Percentiles rank a stretch among this genome's conserved stretches.
phyloP scores from a whole-genome alignment of 2,329 filamentous ascomycete genomes.

The Lasiodiplodia sp. region DNA sequence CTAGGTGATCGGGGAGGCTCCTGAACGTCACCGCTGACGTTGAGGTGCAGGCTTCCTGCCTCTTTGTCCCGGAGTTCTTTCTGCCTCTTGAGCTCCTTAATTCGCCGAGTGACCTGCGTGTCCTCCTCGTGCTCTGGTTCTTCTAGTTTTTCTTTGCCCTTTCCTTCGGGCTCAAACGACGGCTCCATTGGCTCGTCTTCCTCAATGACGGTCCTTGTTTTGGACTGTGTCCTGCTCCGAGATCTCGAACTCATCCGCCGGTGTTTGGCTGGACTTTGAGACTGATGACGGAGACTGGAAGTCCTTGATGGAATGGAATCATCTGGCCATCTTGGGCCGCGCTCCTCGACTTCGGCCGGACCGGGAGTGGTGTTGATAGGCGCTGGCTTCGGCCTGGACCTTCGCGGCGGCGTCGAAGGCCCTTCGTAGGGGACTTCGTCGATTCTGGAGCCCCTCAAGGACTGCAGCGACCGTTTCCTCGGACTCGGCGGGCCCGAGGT shows the following conservation, averaged over 20 bases:
- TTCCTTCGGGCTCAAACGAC: constrained; percentile 36
- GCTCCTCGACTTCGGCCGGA: constrained; percentile 13
- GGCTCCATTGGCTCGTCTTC: constrained; percentile 37
- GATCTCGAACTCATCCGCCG: constrained; percentile 34
- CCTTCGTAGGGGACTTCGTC: constrained; percentile 26
- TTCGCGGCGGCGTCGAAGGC: constrained; percentile 15
- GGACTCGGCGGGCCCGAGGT: constrained; percentile 36
- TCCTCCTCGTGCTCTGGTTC: constrained; percentile 49
- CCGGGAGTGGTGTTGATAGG: constrained; percentile 19
- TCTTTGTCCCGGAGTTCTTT: constrained; percentile 61
- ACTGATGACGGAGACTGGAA: constrained; percentile 23
- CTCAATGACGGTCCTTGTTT: constrained; percentile 39
- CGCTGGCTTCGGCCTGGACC: background rate
- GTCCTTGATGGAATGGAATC: constrained; percentile 23
- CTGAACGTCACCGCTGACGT: constrained; percentile 24
- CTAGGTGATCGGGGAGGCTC: constrained; percentile 20
- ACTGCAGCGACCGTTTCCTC: constrained; percentile 23
- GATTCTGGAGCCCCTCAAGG: constrained; percentile 25
- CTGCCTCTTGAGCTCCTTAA: constrained; percentile 64
- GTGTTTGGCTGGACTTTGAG: constrained; percentile 30
- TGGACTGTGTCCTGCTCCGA: constrained; percentile 38
- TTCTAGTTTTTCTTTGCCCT: constrained; percentile 28
- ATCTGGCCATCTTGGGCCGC: constrained; percentile 23
- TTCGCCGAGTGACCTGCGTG: constrained; percentile 64
- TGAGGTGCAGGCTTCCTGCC: constrained; percentile 42